Percentiles rank a stretch among this genome's conserved stretches.
Evolutionary conservation across 2,329 filamentous ascomycete genomes (phyloP).

Genomic region (Aotearoamyces nothofagi): DNA sequence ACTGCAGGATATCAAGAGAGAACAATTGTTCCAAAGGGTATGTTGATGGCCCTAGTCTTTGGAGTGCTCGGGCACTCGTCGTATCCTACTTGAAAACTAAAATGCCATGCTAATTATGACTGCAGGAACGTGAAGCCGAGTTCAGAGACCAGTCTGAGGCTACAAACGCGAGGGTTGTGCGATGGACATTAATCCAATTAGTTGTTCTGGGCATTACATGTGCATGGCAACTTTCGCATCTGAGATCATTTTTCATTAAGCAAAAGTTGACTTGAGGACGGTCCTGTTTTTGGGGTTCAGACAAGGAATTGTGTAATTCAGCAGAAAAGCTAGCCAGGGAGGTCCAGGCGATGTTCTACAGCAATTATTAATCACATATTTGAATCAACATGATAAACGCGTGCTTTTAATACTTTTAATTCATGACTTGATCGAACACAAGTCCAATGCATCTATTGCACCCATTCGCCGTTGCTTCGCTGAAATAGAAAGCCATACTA

Average conservation of each 20-base stretch:
- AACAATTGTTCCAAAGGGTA: slow-evolving; percentile 94
- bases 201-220: slow-evolving; percentile 74
- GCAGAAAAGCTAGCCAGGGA: too few species aligned
- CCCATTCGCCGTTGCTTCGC: slow-evolving; percentile 18
- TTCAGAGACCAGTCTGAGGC: slow-evolving; percentile 95
- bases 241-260: slow-evolving; percentile 98
- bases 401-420: neutral
- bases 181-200: slow-evolving; percentile 88
- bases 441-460: slow-evolving; percentile 16
- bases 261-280: slow-evolving; percentile 77
- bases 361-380: too few species aligned
- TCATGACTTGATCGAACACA: slow-evolving; percentile 2
- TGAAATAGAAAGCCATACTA: slow-evolving; percentile 15
- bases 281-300: slow-evolving; percentile 1
- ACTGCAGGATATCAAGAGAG: slow-evolving; percentile 74
- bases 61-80: too few species aligned
- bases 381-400: too few species aligned
- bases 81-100: too few species aligned
- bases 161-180: slow-evolving; percentile 81
- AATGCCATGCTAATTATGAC: too few species aligned
- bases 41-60: slow-evolving; percentile 15
- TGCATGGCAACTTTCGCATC: slow-evolving; percentile 91
- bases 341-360: too few species aligned
- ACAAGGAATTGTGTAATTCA: too few species aligned
- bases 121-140: slow-evolving; percentile 89